Percentiles rank a stretch among this genome's conserved stretches.
phyloP scores from a whole-genome alignment of 2,329 filamentous ascomycete genomes.

The Scedosporium apiospermum region DNA sequence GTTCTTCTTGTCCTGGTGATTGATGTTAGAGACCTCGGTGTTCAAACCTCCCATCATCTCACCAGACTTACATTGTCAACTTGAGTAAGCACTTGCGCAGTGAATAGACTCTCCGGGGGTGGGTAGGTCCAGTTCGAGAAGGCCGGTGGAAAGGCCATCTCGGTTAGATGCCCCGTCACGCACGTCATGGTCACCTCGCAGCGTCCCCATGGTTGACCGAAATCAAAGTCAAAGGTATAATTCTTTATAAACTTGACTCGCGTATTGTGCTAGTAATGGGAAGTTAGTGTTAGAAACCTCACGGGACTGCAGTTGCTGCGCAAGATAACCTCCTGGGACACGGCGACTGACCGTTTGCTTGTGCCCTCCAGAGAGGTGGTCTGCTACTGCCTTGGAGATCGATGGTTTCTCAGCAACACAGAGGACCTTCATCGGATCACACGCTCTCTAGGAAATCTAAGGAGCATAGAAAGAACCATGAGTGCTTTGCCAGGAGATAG shows the following conservation, averaged over 20 bases:
- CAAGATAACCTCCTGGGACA: neutral
- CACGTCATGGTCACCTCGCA: slow-evolving; percentile 90
- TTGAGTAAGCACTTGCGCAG: slow-evolving; percentile 61
- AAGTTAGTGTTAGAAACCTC: neutral
- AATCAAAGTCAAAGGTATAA: slow-evolving; percentile 84
- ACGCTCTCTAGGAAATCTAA: neutral
- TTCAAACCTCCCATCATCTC: too few species aligned
- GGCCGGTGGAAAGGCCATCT: slow-evolving; percentile 63
- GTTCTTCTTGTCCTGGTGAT: slow-evolving; percentile 58
- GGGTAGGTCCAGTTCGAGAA: slow-evolving; percentile 77
- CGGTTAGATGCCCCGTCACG: slow-evolving; percentile 79
- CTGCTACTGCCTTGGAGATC: slow-evolving; percentile 88
- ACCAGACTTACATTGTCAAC: slow-evolving; percentile 50
- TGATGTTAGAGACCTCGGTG: too few species aligned
- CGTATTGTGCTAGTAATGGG: slow-evolving; percentile 27
- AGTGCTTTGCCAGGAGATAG: too few species aligned
- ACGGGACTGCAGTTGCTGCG: neutral
- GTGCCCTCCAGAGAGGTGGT: slow-evolving; percentile 73
- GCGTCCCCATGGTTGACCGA: slow-evolving; percentile 67
- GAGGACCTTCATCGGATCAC: slow-evolving; percentile 39
- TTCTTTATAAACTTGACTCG: slow-evolving; percentile 80
- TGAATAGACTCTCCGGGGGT: slow-evolving; percentile 69
- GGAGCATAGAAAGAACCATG: too few species aligned
- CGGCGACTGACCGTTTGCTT: slow-evolving; percentile 53
- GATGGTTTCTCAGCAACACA: slow-evolving; percentile 67